Evolutionary conservation across 202 grass and related monocot genomes (phyloP).

Genomic region (Setaria viridis): DNA sequence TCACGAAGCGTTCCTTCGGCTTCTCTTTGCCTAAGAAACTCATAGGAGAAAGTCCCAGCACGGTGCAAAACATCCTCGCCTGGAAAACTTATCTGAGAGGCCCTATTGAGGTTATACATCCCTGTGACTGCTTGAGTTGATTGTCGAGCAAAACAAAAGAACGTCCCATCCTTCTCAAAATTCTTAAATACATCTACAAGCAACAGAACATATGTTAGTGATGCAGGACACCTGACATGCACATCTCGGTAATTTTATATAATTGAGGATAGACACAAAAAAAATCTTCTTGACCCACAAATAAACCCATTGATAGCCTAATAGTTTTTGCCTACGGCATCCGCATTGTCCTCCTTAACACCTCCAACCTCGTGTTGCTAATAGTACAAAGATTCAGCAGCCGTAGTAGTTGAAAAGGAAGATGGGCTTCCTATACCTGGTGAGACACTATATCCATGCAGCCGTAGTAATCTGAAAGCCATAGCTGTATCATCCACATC

Average conservation of each 20-base stretch:
- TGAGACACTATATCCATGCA: conserved; percentile 78
- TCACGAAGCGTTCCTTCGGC: conserved; percentile 49
- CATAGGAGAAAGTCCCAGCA: conserved; percentile 59
- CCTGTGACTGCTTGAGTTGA: conserved; percentile 85
- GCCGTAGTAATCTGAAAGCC: conserved; percentile 79
- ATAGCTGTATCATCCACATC: conserved; percentile 90
- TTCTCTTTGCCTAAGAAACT: conserved; percentile 65
- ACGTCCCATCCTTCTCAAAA: conserved; percentile 84
- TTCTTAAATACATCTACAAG: conserved; percentile 65
- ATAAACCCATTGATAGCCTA: no score
- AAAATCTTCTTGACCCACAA: no score
- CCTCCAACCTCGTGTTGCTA: no score
- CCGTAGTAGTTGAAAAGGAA: no score
- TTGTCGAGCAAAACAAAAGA: conserved; percentile 83
- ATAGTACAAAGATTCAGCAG: no score
- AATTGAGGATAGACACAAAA: no score
- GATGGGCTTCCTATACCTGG: no score
- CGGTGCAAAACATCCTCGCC: conserved; percentile 68
- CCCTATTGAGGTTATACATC: conserved; percentile 93
- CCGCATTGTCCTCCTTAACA: no score
- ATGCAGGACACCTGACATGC: no score
- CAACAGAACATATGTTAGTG: background rate
- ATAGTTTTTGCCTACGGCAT: no score
- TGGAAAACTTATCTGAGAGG: conserved; percentile 66
- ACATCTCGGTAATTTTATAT: no score